Evolutionary conservation across 2,329 filamentous ascomycete species (phyloP), one percentile per base, ranked within the genome.

Genomic region (Venturia nashicola): DNA sequence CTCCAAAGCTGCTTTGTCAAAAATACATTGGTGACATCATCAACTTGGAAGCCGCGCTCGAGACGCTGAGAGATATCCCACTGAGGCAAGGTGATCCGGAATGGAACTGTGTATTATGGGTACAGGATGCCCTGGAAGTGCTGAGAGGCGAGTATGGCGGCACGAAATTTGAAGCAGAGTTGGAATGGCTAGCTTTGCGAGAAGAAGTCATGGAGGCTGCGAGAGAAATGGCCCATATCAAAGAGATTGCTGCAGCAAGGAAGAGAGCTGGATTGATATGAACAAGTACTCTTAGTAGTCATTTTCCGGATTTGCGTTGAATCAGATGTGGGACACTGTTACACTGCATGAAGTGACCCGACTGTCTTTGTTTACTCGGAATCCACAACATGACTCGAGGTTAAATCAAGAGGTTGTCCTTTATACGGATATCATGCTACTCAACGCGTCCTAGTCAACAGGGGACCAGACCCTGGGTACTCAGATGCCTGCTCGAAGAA

Each of bases 181-280:
- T 57, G 2, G 51, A 57, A 8, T 57, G 51, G 51, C 20, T 32
- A 18, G 27, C 32, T 7, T 57, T 57, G 51, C 27, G 51, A 20
- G 51, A 57, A 57, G 27, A 57, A 20, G 51, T 57, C 32, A 57
- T 57, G 51, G 51, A 57, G 18, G 51, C 51, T n/a, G 51, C 51
- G n/a, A 57, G 51, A 36, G 51, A 57, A 36, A 57, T 57, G 51
- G 51, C 51, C 18, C 51, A 57, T 36, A 36, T 57, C 9, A 57
- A 57, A 57, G 51, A 57, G 18, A 57, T 57, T 57, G 51, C 51
- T 36, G 51, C 18, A 2, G 51, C 51, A 6, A 57, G 51, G 51
- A 57, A 57, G 32, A 57, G 14, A 57, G 51, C 51, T 3, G 51
- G 51, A n/a, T n/a, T 57, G 51, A 57, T 36, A 57, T 57, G 14